phyloP scores from a whole-genome alignment of 768 basidiomycete genomes.

The Hemileccinum impolitum region DNA sequence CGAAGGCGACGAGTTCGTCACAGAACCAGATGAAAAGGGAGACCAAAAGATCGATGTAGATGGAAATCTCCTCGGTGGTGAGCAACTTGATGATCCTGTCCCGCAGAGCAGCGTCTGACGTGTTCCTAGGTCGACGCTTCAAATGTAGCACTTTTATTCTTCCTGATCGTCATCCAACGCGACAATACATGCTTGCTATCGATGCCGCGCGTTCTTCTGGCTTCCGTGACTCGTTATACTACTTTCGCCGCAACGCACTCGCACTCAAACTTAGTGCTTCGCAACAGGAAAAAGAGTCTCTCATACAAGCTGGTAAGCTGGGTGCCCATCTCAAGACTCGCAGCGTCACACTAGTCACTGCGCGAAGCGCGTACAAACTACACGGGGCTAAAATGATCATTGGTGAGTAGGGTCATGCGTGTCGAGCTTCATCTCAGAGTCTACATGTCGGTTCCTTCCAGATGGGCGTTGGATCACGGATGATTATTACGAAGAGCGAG shows the following conservation, averaged over 20 bases:
- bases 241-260: slow-evolving; percentile 88
- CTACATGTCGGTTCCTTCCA: slow-evolving; percentile 28
- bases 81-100: slow-evolving; percentile 22
- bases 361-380: slow-evolving; percentile 89
- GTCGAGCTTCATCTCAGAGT: background rate
- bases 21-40: slow-evolving; percentile 80
- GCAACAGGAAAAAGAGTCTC: slow-evolving; percentile 86
- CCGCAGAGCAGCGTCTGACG: background rate
- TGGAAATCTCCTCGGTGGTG: slow-evolving; percentile 84
- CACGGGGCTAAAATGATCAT: slow-evolving; percentile 90
- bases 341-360: slow-evolving; percentile 91
- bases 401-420: slow-evolving; percentile 45
- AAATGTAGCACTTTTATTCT: slow-evolving; percentile 88
- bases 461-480: slow-evolving; percentile 92
- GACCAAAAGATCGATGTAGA: slow-evolving; percentile 87
- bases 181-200: slow-evolving; percentile 93
- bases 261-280: slow-evolving; percentile 90
- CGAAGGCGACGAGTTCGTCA: slow-evolving; percentile 86
- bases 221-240: slow-evolving; percentile 96
- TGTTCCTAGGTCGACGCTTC: slow-evolving; percentile 69
- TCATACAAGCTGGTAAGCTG: slow-evolving; percentile 85
- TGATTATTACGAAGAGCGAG: slow-evolving; percentile 93
- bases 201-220: slow-evolving; percentile 96
- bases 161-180: slow-evolving; percentile 77
- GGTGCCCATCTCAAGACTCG: slow-evolving; percentile 85